A percentile compares a stretch with the other conserved stretches of the same genome.
These are phyloP conservation scores for Colletotrichum liaoningense DNA, from an alignment of 2,329 filamentous ascomycete species.

Conservation along the genomic window DNA sequence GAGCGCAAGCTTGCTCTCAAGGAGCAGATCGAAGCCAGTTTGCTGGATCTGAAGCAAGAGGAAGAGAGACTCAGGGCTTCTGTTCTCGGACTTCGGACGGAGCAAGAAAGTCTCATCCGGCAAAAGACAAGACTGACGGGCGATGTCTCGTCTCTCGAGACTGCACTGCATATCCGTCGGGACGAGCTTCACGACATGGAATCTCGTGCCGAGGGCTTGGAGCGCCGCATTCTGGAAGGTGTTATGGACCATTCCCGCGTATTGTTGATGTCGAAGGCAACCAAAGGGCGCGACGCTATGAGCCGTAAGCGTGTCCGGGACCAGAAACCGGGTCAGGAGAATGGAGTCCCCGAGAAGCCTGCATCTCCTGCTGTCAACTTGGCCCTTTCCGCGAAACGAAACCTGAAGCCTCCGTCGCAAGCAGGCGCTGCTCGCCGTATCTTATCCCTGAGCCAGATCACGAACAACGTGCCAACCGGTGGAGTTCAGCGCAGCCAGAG, in stretches of 20 bases:
- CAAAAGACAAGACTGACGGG: conserved; percentile 85
- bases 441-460: conserved; percentile 90
- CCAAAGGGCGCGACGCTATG: conserved; percentile 65
- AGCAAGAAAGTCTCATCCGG: conserved; percentile 79
- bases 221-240: conserved; percentile 92
- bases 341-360: conserved; percentile 37
- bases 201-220: conserved; percentile 84
- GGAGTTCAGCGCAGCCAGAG: conserved; percentile 83
- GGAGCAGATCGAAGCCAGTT: conserved; percentile 68
- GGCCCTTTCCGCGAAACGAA: conserved; percentile 65
- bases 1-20: conserved; percentile 79
- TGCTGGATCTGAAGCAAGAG: conserved; percentile 63
- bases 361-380: conserved; percentile 58
- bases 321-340: conserved; percentile 51
- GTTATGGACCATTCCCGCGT: conserved; percentile 96
- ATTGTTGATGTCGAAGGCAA: conserved; percentile 80
- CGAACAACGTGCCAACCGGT: conserved; percentile 74
- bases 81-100: conserved; percentile 69
- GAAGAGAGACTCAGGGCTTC: conserved; percentile 65
- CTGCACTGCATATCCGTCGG: conserved; percentile 85
- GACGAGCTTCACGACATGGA: conserved; percentile 96
- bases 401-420: conserved; percentile 56
- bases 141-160: conserved; percentile 92
- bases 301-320: conserved; percentile 66
- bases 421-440: conserved; percentile 79